Percentiles rank a stretch among this genome's conserved stretches.
Conservation (phyloP, 768 basidiomycete genomes). For the Candolleomyces efflorescens region DNA sequence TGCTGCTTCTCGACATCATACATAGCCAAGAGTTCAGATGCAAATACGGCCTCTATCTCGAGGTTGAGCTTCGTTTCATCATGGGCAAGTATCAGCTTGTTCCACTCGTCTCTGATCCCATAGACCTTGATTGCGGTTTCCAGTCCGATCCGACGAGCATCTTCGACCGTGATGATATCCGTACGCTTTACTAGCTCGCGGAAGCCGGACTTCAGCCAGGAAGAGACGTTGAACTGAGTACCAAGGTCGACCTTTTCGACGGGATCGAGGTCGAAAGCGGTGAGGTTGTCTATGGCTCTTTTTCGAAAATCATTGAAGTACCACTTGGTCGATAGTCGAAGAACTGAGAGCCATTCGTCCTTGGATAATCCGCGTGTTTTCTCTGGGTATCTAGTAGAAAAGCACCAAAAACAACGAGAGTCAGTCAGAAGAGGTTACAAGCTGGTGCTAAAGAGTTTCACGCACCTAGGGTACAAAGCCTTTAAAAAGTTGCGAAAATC, state of each 20-base stretch:
- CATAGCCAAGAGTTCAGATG: too few relatives aligned
- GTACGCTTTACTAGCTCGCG: conserved; percentile 18
- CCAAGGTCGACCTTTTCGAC: conserved; percentile 27
- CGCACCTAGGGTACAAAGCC: not conserved
- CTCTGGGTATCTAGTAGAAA: not conserved
- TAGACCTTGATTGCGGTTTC: conserved; percentile 19
- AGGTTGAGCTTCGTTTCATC: too few relatives aligned
- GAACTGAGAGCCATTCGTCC: conserved; percentile 32
- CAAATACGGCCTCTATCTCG: too few relatives aligned
- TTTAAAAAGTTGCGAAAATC: conserved; percentile 1
- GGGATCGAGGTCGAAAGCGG: conserved; percentile 7
- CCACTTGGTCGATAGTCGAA: conserved; percentile 38
- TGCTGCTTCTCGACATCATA: too few relatives aligned
- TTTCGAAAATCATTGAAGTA: conserved; percentile 24
- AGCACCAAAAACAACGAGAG: not conserved
- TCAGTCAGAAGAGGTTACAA: not conserved
- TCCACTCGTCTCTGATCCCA: not conserved
- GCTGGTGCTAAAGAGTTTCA: not conserved
- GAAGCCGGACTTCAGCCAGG: conserved; percentile 30
- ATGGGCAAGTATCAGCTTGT: too few relatives aligned
- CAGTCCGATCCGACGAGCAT: conserved; percentile 24
- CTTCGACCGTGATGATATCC: conserved; percentile 19
- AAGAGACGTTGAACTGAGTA: conserved; percentile 23
- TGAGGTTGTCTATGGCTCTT: conserved; percentile 25
- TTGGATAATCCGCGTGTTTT: conserved; percentile 1